phyloP scores from a whole-genome alignment of 2,329 filamentous ascomycete species.

The Zymoseptoria tritici region DNA sequence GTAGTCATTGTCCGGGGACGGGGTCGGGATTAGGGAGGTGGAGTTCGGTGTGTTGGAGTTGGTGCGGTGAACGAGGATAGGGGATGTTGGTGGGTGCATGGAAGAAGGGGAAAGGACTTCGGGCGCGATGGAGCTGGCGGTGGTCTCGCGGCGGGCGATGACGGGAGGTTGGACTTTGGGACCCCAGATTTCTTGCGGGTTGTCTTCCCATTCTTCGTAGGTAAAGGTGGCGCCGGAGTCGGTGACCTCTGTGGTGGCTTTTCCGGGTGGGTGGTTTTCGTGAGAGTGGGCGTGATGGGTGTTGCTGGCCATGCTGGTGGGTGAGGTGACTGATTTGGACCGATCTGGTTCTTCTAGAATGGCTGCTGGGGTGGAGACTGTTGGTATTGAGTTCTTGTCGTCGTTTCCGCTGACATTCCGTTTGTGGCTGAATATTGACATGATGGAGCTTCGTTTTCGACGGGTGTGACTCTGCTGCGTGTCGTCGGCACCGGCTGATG shows the following conservation, averaged over 20 bases:
- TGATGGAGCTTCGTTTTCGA: constrained; percentile 22
- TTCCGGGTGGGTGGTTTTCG: neutral
- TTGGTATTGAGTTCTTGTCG: constrained; percentile 7
- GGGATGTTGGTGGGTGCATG: constrained; percentile 9
- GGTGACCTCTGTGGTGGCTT: neutral
- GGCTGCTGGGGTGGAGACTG: neutral
- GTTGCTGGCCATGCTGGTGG: neutral
- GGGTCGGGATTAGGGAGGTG: constrained; percentile 19
- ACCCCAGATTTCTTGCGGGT: constrained; percentile 24
- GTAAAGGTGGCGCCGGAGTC: constrained; percentile 9
- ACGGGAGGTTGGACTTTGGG: constrained; percentile 1
- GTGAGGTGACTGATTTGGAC: neutral
- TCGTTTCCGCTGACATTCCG: constrained; percentile 15
- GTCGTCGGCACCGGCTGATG: constrained; percentile 21
- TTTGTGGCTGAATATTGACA: constrained; percentile 21
- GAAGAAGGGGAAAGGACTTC: neutral
- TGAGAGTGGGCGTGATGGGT: neutral
- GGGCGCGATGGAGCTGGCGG: constrained; percentile 6
- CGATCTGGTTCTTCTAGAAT: neutral
- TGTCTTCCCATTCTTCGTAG: constrained; percentile 24
- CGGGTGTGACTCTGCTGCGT: constrained; percentile 2
- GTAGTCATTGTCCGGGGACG: constrained; percentile 28
- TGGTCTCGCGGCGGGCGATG: constrained; percentile 16
- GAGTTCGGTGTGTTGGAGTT: constrained; percentile 10
- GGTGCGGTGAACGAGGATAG: constrained; percentile 13